Evolutionary conservation across 106 monocot genomes (phyloP).

Genomic region (Posidonia australis): DNA sequence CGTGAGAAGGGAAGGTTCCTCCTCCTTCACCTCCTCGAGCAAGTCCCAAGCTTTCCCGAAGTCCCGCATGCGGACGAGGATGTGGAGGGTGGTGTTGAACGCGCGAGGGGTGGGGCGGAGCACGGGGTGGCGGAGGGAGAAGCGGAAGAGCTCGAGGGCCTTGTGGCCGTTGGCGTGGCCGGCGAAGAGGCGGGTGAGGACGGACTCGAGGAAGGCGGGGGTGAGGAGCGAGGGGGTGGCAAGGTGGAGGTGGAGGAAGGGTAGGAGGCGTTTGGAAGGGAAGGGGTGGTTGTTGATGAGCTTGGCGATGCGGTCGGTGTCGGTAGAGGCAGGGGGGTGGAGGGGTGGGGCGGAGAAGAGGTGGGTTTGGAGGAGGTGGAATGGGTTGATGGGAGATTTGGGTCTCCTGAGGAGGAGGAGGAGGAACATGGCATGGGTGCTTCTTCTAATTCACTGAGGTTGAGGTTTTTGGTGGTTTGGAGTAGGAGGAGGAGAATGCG

Average conservation of each 20-base stretch:
- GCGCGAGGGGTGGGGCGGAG: constrained; percentile 15
- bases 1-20: constrained; percentile 19
- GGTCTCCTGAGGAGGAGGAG: neutral
- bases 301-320: constrained; percentile 2
- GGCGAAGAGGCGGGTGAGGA: constrained; percentile 11
- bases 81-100: constrained; percentile 18
- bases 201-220: constrained; percentile 4
- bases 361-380: neutral
- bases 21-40: neutral
- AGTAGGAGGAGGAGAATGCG: too few species aligned
- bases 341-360: neutral
- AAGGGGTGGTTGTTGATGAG: constrained; percentile 13
- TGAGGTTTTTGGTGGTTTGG: too few species aligned
- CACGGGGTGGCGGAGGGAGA: constrained; percentile 5
- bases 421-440: neutral
- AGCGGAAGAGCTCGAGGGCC: constrained; percentile 15
- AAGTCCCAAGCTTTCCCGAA: constrained; percentile 10
- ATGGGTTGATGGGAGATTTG: neutral
- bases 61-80: constrained; percentile 10
- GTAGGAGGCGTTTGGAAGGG: constrained; percentile 6
- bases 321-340: neutral
- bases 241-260: neutral
- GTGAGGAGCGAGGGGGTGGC: constrained; percentile 1
- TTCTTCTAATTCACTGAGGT: too few species aligned
- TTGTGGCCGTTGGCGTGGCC: constrained; percentile 18